Evolutionary conservation across 495 filamentous ascomycete genomes (phyloP), one percentile per base, ranked within the genome.

Genomic region (Thermothielavioides terrestris): DNA sequence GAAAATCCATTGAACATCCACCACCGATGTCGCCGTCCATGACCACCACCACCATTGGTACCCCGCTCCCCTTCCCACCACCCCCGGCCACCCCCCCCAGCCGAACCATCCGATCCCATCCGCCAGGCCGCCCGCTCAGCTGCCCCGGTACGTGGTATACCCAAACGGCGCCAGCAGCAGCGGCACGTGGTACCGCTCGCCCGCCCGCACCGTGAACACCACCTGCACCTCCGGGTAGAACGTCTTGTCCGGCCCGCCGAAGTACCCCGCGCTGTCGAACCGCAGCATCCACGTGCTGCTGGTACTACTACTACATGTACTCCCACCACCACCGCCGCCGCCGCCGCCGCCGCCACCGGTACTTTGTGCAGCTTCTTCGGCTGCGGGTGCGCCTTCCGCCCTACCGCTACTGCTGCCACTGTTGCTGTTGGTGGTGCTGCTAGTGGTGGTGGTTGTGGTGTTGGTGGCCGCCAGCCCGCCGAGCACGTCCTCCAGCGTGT

Each of bases 211-310:
- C 37, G 77, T 79, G 65, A 98, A 95, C 45, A 80, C 80, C 34
- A 98, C 78, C 65, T 83, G 81, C n/a, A 96, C 89, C 69, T 90
- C 85, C 21, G 88, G 88, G 65, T 88, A 96, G 64, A 98, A 96
- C 4, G 88, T 89, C 49, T 84, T 77, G 47, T 81, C 78, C 0
- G 70, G 78, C 52, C 79, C 73, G 50, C 85, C 86, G 61, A 82
- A 95, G 71, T 92, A 94, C 15, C 64, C 69, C 27, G 77, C 85
- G 10, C 84, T 86, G 52, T 88, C 84, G 66, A 96, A 94, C 23
- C 75, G 74, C 54, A 94, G 72, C 32, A 77, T 80, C 85, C 86
- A 94, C 1, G 59, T 61, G 30, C 71, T 66, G n/a, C n/a, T n/a
- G n/a, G n/a, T n/a, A n/a, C n/a, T n/a, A n/a, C n/a, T n/a, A n/a